Conservation (phyloP, 805 yeast genomes). For the Wickerhamomyces ciferrii region DNA sequence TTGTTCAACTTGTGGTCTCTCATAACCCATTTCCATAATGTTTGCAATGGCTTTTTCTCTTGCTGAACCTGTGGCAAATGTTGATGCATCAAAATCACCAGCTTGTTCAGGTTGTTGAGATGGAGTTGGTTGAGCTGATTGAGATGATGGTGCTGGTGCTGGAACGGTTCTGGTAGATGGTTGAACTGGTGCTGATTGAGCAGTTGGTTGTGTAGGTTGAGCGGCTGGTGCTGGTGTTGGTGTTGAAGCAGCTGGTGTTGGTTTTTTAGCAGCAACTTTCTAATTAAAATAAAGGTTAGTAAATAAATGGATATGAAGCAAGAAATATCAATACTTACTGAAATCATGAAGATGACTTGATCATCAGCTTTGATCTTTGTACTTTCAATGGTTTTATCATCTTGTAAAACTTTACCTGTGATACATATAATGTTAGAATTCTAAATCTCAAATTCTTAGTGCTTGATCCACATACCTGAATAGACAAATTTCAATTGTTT, state of each 20-base stretch:
- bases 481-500: conserved; percentile 83
- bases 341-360: conserved; percentile 88
- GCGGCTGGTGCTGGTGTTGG: conserved; percentile 11
- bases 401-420: conserved; percentile 76
- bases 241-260: neutral
- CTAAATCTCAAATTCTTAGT: neutral
- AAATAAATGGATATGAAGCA: neutral
- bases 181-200: conserved; percentile 17
- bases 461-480: conserved; percentile 45
- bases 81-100: conserved; percentile 32
- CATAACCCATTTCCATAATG: conserved; percentile 96
- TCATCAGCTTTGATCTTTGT: conserved; percentile 79
- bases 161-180: conserved; percentile 18
- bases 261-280: neutral
- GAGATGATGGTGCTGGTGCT: conserved; percentile 20
- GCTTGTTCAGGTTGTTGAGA: conserved; percentile 12
- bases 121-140: conserved; percentile 17
- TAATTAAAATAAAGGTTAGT: neutral
- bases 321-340: conserved; percentile 32
- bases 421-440: neutral
- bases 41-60: conserved; percentile 74
- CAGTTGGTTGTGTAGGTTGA: conserved; percentile 15
- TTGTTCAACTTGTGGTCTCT: conserved; percentile 77
- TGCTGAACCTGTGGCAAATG: conserved; percentile 72
- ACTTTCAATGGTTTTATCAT: conserved; percentile 66